Conservation (phyloP, 768 basidiomycete species). For the Kwoniella europaea region DNA sequence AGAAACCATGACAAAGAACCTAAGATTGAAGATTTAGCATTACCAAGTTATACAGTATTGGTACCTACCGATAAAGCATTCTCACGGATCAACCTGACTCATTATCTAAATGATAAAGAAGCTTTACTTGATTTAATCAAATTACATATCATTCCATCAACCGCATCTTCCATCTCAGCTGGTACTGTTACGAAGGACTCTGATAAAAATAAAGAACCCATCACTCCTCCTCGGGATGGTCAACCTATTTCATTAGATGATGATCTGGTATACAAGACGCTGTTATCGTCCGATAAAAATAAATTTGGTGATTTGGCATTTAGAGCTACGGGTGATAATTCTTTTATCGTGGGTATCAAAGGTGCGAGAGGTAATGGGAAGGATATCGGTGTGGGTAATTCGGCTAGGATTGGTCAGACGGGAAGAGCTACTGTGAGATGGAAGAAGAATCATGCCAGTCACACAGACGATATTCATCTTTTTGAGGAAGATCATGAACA, state of each 20-base stretch:
- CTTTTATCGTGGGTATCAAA: constrained; percentile 61
- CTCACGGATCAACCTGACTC: constrained; percentile 79
- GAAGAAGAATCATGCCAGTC: constrained; percentile 61
- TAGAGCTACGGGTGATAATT: constrained; percentile 60
- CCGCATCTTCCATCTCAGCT: constrained; percentile 3
- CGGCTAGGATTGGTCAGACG: constrained; percentile 56
- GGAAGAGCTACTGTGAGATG: constrained; percentile 66
- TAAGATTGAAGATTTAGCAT: constrained; percentile 32
- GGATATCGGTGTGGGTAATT: constrained; percentile 49
- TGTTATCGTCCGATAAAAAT: constrained; percentile 62
- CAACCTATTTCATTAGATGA: constrained; percentile 75
- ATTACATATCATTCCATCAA: constrained; percentile 59
- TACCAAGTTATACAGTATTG: constrained; percentile 76
- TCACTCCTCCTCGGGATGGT: constrained; percentile 63
- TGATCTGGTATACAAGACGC: constrained; percentile 73
- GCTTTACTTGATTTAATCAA: constrained; percentile 56
- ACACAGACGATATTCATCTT: neutral
- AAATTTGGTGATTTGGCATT: constrained; percentile 85
- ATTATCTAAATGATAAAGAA: constrained; percentile 50
- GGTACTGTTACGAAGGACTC: constrained; percentile 22
- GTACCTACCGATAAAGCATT: constrained; percentile 93
- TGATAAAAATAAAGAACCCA: constrained; percentile 12
- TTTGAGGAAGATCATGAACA: constrained; percentile 59
- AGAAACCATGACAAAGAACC: constrained; percentile 22
- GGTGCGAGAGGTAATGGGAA: constrained; percentile 58